These are phyloP conservation scores for Fusarium avenaceum DNA, from an alignment of 2,329 filamentous ascomycete species.

Conservation along the genomic window DNA sequence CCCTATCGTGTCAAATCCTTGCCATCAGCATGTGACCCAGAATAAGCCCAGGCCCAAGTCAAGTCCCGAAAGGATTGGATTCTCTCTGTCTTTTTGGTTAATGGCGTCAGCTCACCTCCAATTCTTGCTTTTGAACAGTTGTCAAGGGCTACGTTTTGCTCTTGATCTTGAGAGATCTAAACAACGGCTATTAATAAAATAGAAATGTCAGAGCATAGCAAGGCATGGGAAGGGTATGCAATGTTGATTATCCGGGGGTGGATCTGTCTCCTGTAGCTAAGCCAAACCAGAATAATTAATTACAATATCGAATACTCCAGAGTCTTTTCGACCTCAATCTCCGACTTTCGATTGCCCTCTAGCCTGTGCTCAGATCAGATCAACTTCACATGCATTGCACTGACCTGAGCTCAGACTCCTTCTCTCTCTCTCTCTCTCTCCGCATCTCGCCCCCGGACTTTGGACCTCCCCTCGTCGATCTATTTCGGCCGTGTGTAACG, in stretches of 20 bases:
- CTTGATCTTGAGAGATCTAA: background rate
- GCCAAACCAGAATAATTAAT: background rate
- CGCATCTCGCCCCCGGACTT: slow-evolving; percentile 35
- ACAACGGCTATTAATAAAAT: background rate
- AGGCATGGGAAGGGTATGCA: background rate
- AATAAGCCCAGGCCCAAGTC: background rate
- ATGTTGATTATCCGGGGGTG: slow-evolving; percentile 28
- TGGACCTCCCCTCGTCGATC: slow-evolving; percentile 38
- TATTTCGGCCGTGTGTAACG: slow-evolving; percentile 44
- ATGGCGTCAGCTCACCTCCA: background rate
- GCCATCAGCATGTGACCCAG: slow-evolving; percentile 30
- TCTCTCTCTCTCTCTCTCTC: slow-evolving; percentile 3
- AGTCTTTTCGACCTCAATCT: slow-evolving; percentile 16
- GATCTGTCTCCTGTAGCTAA: slow-evolving; percentile 15
- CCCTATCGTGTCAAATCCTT: background rate
- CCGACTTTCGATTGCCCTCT: slow-evolving; percentile 2
- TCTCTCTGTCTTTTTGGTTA: background rate
- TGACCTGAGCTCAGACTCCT: background rate
- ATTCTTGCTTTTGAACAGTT: slow-evolving; percentile 1
- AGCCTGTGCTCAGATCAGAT: background rate
- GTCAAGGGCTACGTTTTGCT: background rate
- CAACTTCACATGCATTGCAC: slow-evolving; percentile 25
- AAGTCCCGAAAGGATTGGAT: slow-evolving; percentile 17
- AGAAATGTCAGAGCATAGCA: too few species aligned
- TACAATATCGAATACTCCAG: background rate